These are phyloP conservation scores for Aegilops bicornis DNA, from an alignment of 176 grass and related monocot genomes.

Conservation along the genomic window DNA sequence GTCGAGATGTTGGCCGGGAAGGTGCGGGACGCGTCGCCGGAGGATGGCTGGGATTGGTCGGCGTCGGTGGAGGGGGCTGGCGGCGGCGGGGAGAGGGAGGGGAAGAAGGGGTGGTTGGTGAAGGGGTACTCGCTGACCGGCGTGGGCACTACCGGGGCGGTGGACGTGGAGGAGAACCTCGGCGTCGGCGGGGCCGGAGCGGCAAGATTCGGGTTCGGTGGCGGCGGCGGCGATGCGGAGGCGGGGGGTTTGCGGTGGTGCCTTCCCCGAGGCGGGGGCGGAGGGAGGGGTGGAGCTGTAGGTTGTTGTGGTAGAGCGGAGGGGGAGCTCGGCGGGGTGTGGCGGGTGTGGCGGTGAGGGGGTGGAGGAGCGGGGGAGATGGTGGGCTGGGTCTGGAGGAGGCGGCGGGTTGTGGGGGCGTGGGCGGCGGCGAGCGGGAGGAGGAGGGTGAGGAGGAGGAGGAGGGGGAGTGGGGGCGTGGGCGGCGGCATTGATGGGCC, in stretches of 20 bases:
- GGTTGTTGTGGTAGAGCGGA: not conserved
- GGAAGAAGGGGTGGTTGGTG: constrained; percentile 58
- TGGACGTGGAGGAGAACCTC: constrained; percentile 16
- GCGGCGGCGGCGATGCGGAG: not conserved
- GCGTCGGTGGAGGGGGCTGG: not conserved
- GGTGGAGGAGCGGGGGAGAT: not conserved
- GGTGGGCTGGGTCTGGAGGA: not conserved
- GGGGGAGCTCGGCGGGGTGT: not conserved
- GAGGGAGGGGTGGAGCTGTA: too few species aligned
- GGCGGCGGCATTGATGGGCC: constrained; percentile 1
- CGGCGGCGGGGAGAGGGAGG: not conserved
- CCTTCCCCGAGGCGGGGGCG: not conserved
- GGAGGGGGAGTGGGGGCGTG: not conserved
- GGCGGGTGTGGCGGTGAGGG: constrained; percentile 14
- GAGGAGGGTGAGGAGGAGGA: not conserved
- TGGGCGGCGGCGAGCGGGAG: not conserved
- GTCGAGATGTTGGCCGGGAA: constrained; percentile 57
- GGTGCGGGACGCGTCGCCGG: constrained; percentile 27
- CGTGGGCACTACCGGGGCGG: not conserved
- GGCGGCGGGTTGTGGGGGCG: not conserved
- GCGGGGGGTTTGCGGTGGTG: not conserved
- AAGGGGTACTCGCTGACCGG: constrained; percentile 32
- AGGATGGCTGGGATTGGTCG: not conserved
- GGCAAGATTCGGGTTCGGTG: not conserved
- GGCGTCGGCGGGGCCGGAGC: not conserved